Conservation (phyloP, 139 green algal genomes). For the Chlorella sorokiniana region DNA sequence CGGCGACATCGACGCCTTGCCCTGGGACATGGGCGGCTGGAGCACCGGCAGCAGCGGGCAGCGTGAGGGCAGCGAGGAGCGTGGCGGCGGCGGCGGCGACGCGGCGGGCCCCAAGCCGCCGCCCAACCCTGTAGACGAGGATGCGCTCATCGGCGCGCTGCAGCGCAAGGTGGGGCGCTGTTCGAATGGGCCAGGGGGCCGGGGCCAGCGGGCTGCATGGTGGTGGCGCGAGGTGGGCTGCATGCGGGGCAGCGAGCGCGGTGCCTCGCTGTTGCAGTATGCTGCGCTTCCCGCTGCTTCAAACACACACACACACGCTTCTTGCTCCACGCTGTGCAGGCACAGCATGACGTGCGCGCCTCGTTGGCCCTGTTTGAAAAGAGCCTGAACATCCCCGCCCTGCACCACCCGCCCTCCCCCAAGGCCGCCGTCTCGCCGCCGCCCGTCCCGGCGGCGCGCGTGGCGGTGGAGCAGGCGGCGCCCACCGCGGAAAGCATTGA, state of each 20-base stretch:
- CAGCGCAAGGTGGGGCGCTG: conserved; percentile 7
- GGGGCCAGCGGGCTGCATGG: too few species aligned
- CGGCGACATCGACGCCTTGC: conserved; percentile 37
- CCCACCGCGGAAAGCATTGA: conserved; percentile 12
- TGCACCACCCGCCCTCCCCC: conserved; percentile 1
- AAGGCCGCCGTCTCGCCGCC: neutral
- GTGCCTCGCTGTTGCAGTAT: too few species aligned
- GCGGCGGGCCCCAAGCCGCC: neutral
- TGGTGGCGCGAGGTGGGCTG: neutral
- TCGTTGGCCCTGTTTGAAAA: conserved; percentile 39
- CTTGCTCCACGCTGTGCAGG: conserved; percentile 24
- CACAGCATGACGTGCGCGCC: conserved; percentile 26
- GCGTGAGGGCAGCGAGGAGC: neutral
- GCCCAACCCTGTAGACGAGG: neutral
- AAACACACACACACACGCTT: too few species aligned
- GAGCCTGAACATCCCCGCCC: conserved; percentile 23
- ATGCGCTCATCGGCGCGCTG: conserved; percentile 17
- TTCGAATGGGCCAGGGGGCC: too few species aligned
- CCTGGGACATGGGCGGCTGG: conserved; percentile 41
- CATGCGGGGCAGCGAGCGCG: neutral
- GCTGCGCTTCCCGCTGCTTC: too few species aligned
- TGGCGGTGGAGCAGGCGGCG: neutral
- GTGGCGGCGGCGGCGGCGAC: neutral
- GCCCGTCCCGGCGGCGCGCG: neutral
- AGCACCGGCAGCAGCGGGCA: conserved; percentile 21